These are phyloP conservation scores for Aurinia saxatilis DNA, from an alignment of 345 rosid genomes.

Conservation along the genomic window DNA sequence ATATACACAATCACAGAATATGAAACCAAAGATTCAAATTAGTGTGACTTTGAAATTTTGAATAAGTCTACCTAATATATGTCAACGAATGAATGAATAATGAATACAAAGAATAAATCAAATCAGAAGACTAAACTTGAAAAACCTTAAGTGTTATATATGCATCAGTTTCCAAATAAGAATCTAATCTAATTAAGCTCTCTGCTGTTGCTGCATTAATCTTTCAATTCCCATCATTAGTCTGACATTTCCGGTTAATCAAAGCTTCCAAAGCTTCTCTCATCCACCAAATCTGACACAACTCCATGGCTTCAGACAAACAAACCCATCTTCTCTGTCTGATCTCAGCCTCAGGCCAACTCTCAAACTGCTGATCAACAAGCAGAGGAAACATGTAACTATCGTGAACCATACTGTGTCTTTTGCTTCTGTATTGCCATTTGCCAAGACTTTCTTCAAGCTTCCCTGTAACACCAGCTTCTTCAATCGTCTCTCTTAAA, in stretches of 20 bases:
- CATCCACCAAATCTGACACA: conserved; percentile 49
- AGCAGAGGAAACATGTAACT: conserved; percentile 52
- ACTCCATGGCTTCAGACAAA: conserved; percentile 41
- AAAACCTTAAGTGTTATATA: neutral
- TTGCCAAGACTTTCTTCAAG: conserved; percentile 40
- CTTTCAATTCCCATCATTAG: neutral
- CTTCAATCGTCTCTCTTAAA: conserved; percentile 45
- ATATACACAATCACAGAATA: conserved; percentile 8
- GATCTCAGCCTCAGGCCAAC: conserved; percentile 45
- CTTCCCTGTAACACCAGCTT: conserved; percentile 51
- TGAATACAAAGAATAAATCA: conserved; percentile 6
- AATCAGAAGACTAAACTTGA: conserved; percentile 11
- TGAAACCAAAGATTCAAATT: neutral
- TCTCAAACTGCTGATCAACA: conserved; percentile 33
- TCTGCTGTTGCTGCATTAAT: neutral
- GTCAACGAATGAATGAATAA: conserved; percentile 10
- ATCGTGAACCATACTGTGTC: conserved; percentile 39
- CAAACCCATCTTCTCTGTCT: conserved; percentile 48
- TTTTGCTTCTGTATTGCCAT: conserved; percentile 51
- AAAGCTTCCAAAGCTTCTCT: conserved; percentile 49
- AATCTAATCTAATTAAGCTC: neutral
- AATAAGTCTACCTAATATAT: neutral
- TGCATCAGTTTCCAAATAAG: neutral
- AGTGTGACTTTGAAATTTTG: neutral
- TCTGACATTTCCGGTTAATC: conserved; percentile 23